Evolutionary conservation across 768 basidiomycete genomes (phyloP), one percentile per base, ranked within the genome.

Genomic region (Tulasnella calospora): DNA sequence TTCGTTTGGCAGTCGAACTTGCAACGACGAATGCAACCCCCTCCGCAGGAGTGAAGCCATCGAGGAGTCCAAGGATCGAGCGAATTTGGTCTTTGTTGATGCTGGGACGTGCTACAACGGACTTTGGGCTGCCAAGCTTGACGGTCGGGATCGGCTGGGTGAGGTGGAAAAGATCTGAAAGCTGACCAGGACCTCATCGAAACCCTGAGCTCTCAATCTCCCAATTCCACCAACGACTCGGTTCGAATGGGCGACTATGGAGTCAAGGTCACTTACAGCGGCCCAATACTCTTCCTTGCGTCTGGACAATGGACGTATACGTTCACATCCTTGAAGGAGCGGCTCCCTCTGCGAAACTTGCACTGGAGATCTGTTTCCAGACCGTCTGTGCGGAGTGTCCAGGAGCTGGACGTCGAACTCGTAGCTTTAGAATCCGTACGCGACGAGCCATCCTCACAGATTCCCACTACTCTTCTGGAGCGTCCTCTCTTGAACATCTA

Each of bases 301-400:
- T 93, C 94, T 0, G 89, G 90, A 51, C 90, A 88, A 82, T 95
- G 93, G 91, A 88, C 86, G 79, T 91, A 93, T 82, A 88, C 94
- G 36, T 87, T 89, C 79, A 84, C 86, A 23, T 89, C 92, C 3
- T 85, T 95, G 44, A 83, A 86, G n/a, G 88, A 90, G 1, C 93
- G 93, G 81, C 84, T 94, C 8, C 98, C 98, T 0, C 86, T 99
- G 75, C 90, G 92, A 73, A 96, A 92, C 84, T 89, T 99, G 36
- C 94, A 98, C 84, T 98, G 98, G 96, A 96, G 94, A 84, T 89
- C 93, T 23, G 82, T 88, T 5, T 89, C 90, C 2, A 87, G 92
- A 61, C 88, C 92, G 6, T 89, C 89, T 21, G 86, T 96, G 61
- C 89, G 93, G 80, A 98, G 95, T 0, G 94, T 99, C 73, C 95